These are phyloP conservation scores for Fomitopsis betulina DNA, from an alignment of 1,284 basidiomycete species.

Conservation along the genomic window DNA sequence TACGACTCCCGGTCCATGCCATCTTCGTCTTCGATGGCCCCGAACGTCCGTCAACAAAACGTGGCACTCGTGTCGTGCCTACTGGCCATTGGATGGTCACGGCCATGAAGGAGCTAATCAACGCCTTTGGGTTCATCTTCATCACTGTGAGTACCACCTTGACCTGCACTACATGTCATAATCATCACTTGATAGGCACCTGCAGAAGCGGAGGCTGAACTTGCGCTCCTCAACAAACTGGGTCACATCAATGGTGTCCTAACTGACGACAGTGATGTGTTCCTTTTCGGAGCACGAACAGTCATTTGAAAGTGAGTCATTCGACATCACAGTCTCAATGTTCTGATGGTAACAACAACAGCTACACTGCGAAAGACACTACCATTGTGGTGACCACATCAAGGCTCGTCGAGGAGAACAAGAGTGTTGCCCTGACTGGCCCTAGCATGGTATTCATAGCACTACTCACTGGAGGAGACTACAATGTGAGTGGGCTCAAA, in stretches of 20 bases:
- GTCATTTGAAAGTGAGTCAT: slow-evolving; percentile 17
- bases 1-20: slow-evolving; percentile 41
- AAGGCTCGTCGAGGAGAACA: neutral
- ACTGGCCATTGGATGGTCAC: slow-evolving; percentile 26
- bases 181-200: slow-evolving; percentile 34
- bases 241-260: slow-evolving; percentile 49
- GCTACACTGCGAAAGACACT: neutral
- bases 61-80: slow-evolving; percentile 29
- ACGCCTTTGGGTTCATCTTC: slow-evolving; percentile 36
- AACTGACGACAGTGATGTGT: slow-evolving; percentile 48
- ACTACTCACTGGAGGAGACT: slow-evolving; percentile 9
- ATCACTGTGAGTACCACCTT: neutral
- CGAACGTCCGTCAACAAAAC: slow-evolving; percentile 40
- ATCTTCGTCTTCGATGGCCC: slow-evolving; percentile 59
- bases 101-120: slow-evolving; percentile 37
- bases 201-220: slow-evolving; percentile 60
- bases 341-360: neutral
- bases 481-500: neutral
- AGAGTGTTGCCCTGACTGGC: neutral
- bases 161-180: neutral
- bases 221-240: slow-evolving; percentile 43
- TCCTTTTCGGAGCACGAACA: slow-evolving; percentile 19
- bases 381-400: neutral
- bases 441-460: slow-evolving; percentile 6
- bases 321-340: too few relatives aligned